These are phyloP conservation scores for Helicocarpus griseus DNA, from an alignment of 2,329 filamentous ascomycete species.

Conservation along the genomic window DNA sequence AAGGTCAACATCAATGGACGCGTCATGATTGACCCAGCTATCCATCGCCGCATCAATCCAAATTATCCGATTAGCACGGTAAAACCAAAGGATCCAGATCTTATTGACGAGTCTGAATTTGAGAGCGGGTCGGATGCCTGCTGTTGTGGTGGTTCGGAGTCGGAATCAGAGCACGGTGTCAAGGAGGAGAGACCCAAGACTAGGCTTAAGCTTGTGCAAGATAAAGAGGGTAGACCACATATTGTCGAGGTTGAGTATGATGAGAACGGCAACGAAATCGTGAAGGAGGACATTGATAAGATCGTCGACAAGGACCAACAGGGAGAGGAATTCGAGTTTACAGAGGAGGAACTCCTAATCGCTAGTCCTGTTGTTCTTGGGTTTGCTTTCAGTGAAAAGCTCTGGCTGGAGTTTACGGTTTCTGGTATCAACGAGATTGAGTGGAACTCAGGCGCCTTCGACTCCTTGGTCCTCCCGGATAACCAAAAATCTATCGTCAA, in stretches of 20 bases:
- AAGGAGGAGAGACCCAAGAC: slow-evolving; percentile 26
- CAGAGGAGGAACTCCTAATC: slow-evolving; percentile 73
- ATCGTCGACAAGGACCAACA: slow-evolving; percentile 30
- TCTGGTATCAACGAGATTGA: slow-evolving; percentile 69
- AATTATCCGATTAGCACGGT: slow-evolving; percentile 73
- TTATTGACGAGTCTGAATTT: slow-evolving; percentile 38
- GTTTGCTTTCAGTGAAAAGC: slow-evolving; percentile 78
- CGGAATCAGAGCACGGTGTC: slow-evolving; percentile 27
- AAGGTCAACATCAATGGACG: slow-evolving; percentile 81
- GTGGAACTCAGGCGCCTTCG: slow-evolving; percentile 77
- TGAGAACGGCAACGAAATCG: slow-evolving; percentile 46
- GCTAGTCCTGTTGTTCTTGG: slow-evolving; percentile 77
- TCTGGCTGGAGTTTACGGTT: slow-evolving; percentile 82
- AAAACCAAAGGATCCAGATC: slow-evolving; percentile 59
- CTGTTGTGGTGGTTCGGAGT: slow-evolving; percentile 23
- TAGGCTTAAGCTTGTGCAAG: slow-evolving; percentile 46
- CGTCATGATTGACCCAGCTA: slow-evolving; percentile 77
- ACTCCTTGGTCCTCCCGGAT: slow-evolving; percentile 62
- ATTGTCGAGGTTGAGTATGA: slow-evolving; percentile 48
- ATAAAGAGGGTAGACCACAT: slow-evolving; percentile 43
- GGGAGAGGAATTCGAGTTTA: slow-evolving; percentile 48
- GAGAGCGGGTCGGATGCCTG: slow-evolving; percentile 34
- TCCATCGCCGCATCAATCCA: slow-evolving; percentile 73
- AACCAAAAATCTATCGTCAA: slow-evolving; percentile 61
- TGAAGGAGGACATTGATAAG: slow-evolving; percentile 48